These are phyloP conservation scores for Thelonectria olida DNA, from an alignment of 2,329 filamentous ascomycete genomes.

Conservation along the genomic window DNA sequence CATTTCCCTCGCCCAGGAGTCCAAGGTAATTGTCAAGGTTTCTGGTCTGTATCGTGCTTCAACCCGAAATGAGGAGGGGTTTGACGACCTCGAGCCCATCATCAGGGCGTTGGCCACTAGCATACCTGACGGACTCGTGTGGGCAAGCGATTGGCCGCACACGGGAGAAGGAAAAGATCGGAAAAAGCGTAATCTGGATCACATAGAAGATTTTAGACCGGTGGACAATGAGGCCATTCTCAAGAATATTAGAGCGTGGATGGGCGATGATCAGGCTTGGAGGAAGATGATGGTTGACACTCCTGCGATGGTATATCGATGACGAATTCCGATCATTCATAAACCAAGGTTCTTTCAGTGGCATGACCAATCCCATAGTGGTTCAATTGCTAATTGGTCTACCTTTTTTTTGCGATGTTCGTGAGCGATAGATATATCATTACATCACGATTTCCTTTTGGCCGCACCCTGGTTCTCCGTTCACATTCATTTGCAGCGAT, in stretches of 20 bases:
- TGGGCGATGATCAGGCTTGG: constrained; percentile 2
- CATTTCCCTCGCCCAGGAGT: neutral
- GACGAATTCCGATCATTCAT: no score
- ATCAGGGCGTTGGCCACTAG: neutral
- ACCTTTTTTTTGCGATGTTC: no score
- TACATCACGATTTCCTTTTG: no score
- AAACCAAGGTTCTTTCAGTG: no score
- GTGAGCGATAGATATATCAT: no score
- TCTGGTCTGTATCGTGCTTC: constrained; percentile 1
- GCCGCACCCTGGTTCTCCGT: no score
- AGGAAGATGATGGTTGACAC: neutral
- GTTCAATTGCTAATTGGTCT: no score
- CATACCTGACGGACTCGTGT: neutral
- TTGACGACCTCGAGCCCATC: constrained; percentile 1
- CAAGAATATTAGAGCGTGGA: neutral
- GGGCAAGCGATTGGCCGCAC: constrained; percentile 11
- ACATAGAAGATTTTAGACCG: constrained; percentile 2
- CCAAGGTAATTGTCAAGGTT: constrained; percentile 10
- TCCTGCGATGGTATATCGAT: neutral
- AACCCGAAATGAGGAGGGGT: neutral
- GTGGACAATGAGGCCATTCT: constrained; percentile 4
- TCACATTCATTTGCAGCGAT: no score
- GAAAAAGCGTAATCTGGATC: neutral
- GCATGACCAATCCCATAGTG: no score
- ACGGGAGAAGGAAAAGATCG: constrained; percentile 4